A percentile compares a stretch with the other conserved stretches of the same genome.
phyloP scores from a whole-genome alignment of 2,329 filamentous ascomycete species.

The Ciborinia camelliae region DNA sequence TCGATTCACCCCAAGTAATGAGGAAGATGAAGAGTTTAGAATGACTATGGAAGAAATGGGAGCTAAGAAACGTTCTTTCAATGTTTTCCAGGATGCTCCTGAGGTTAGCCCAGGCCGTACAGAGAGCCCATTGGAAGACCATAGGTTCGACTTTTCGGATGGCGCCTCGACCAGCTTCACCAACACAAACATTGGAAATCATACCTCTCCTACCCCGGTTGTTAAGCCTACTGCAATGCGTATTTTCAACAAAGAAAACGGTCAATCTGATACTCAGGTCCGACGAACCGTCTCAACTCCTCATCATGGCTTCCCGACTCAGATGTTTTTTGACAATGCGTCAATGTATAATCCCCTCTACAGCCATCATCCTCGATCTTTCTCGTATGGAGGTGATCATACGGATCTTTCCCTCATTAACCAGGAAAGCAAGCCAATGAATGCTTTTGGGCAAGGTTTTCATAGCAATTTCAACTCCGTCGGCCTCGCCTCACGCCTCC shows the following conservation, averaged over 20 bases:
- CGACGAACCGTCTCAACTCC: conserved; percentile 25
- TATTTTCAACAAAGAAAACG: conserved; percentile 33
- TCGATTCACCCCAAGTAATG: conserved; percentile 28
- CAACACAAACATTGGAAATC: conserved; percentile 19
- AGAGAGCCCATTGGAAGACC: conserved; percentile 37
- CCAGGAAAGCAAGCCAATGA: conserved; percentile 9
- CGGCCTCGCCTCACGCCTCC: conserved; percentile 13
- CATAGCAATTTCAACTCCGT: conserved; percentile 26
- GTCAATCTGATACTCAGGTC: conserved; percentile 20
- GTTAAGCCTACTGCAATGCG: conserved; percentile 27
- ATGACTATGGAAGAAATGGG: conserved; percentile 31
- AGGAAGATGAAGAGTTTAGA: conserved; percentile 37
- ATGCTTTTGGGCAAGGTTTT: conserved; percentile 20
- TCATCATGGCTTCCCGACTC: conserved; percentile 31
- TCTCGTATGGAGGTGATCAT: conserved; percentile 21
- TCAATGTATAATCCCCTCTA: conserved; percentile 34
- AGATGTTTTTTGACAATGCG: conserved; percentile 30
- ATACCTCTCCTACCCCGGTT: conserved; percentile 31
- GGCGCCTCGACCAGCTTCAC: conserved; percentile 27
- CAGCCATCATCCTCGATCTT: conserved; percentile 29
- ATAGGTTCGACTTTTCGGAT: conserved; percentile 33
- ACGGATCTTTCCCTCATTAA: conserved; percentile 3
- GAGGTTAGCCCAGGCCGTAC: conserved; percentile 35
- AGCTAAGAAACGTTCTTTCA: conserved; percentile 33
- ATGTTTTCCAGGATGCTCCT: conserved; percentile 34